Conservation (phyloP, 2,329 filamentous ascomycete genomes). For the Exophiala aquamarina region DNA sequence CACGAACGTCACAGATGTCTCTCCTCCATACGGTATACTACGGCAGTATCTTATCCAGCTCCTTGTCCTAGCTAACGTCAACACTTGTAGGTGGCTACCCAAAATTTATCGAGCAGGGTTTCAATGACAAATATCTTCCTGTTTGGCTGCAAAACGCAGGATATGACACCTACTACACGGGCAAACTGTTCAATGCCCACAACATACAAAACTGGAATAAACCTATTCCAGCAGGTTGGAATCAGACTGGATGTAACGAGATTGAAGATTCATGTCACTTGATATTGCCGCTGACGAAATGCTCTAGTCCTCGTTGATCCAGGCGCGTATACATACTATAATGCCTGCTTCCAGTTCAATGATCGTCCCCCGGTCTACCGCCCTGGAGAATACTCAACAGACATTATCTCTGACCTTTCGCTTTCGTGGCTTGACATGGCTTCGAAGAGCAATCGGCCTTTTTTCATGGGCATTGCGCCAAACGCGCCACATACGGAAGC, state of each 20-base stretch:
- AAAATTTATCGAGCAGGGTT: constrained; percentile 51
- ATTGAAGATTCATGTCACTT: not conserved
- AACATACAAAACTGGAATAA: constrained; percentile 49
- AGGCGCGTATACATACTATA: constrained; percentile 65
- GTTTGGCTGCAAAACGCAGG: constrained; percentile 53
- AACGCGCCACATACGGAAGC: constrained; percentile 65
- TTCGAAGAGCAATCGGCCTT: constrained; percentile 50
- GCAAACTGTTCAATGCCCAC: constrained; percentile 56
- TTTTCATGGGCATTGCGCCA: constrained; percentile 67
- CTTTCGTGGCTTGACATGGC: constrained; percentile 63
- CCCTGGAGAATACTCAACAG: constrained; percentile 55
- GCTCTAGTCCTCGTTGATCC: constrained; percentile 40
- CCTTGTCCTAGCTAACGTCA: not conserved
- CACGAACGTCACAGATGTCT: constrained; percentile 65
- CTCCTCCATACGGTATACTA: constrained; percentile 35
- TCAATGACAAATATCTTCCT: constrained; percentile 52
- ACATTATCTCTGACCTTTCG: constrained; percentile 61
- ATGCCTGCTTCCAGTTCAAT: constrained; percentile 64
- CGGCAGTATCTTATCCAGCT: not conserved
- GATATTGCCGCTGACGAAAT: not conserved
- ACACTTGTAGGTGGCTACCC: constrained; percentile 42
- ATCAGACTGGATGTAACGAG: constrained; percentile 35
- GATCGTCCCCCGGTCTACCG: constrained; percentile 54
- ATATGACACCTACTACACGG: constrained; percentile 55
- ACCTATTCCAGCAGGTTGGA: constrained; percentile 39